Conservation (phyloP, 306 rosid genomes). For the Lotus japonicus region DNA sequence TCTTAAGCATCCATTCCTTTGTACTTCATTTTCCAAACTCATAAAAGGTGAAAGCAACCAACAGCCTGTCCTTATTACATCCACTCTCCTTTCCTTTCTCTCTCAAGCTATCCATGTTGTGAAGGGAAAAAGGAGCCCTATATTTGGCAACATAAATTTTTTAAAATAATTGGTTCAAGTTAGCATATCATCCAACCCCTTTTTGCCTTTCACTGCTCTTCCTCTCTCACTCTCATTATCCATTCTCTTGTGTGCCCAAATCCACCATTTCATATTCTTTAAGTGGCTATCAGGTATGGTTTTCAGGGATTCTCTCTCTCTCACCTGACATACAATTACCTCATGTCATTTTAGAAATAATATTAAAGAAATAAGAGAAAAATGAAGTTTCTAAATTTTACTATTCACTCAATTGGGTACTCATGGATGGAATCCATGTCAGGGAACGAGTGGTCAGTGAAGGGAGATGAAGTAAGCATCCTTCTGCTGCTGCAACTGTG, state of each 20-base stretch:
- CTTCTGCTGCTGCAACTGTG: constrained; percentile 23
- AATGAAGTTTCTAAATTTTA: neutral
- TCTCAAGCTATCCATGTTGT: neutral
- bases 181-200: constrained; percentile 17
- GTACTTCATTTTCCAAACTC: constrained; percentile 46
- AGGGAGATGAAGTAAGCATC: constrained; percentile 7
- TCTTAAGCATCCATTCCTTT: constrained; percentile 49
- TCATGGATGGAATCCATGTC: constrained; percentile 68
- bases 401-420: constrained; percentile 36
- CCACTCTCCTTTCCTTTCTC: constrained; percentile 18
- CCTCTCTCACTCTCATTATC: constrained; percentile 5
- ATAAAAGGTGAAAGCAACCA: constrained; percentile 65
- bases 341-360: neutral
- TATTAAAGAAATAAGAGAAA: neutral
- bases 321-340: neutral
- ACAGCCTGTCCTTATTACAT: constrained; percentile 53
- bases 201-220: constrained; percentile 20
- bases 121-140: neutral
- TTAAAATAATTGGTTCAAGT: constrained; percentile 10
- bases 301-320: constrained; percentile 30
- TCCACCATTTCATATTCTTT: constrained; percentile 29
- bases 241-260: constrained; percentile 21
- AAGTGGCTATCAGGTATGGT: constrained; percentile 33
- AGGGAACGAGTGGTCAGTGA: constrained; percentile 37
- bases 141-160: constrained; percentile 22